Base-by-base conservation (phyloP, 768 basidiomycete species). In the Trametes elegans region DNA sequence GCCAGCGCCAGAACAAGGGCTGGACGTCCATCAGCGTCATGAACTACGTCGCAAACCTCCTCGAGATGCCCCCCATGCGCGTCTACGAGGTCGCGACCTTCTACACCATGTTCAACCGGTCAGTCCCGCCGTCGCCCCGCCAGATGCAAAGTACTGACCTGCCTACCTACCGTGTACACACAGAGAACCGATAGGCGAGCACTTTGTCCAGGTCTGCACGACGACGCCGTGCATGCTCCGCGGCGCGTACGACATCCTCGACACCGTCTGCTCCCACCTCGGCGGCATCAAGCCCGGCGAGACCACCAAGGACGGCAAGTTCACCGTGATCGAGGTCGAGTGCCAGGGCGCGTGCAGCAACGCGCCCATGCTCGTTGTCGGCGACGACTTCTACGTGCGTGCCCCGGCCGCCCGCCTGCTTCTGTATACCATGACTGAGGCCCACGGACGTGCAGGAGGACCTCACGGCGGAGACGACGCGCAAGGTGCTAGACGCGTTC, bases 21-120 rank as follows among this genome's bases (percentile, higher is more conserved):
- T 99, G 93, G 92, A 98, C 96, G 23, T 93, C 90, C 69, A 96
- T 99, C 62, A 93, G 90, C 65, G 94, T 96, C 58, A 99, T 99
- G 97, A 98, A 99, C 75, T 92, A 94, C 64, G 88, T 99, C 50
- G 97, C 97, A 1, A 88, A 90, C 61, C 76, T 96, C 28, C 80
- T 98, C 27, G 93, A 89, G 65, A 88, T 99, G 83, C 92, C 90
- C 9, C 91, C 92, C 48, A 98, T 99, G 97, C 89, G 97, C 9
- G 97, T 98, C 2, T 99, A 99, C 70, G 97, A 99, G 73, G 97
- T 99, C 46, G 96, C 96, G 16, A 95, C 93, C 13, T 99, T 99
- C 76, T 99, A 99, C 73, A 99, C 97, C 63, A 98, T 99, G 96
- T 98, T 98, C 81, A 99, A 98, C 78, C 83, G 95, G 92, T 92